Evolutionary conservation across 169 alveolate genomes (phyloP), one percentile per base, ranked within the genome.

Genomic region (Babesia caballi): DNA sequence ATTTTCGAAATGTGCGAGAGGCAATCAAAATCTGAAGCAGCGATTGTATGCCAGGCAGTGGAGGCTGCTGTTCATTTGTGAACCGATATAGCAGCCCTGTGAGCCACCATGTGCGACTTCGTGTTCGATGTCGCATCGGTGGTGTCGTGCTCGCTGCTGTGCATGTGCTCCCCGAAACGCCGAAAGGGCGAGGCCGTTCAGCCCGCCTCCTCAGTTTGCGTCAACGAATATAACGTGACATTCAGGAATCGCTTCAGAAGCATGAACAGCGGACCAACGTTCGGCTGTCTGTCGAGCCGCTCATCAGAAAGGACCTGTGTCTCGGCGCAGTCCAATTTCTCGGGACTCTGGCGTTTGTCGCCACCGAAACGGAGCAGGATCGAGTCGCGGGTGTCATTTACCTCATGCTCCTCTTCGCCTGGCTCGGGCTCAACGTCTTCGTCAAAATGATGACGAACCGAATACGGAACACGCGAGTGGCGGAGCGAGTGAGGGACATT

Each of bases 351-450:
- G 21, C 60, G 30, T 21, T 63, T 25, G n/a, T 35, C 49, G 53
- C 41, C 8, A 14, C 57, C 49, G 11, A 30, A n/a, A 25, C n/a
- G 36, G 14, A 30, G n/a, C 2, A 7, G 1, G 36, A 17, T 30
- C 19, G 73, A 47, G 23, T 30, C 52, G 30, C 73, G 19, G 9
- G 60, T 15, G 21, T 63, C 73, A 30, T 63, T 63, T 30, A 77
- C 54, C 41, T 67, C 57, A 27, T 67, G 50, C 33, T 77, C 42
- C 57, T 77, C 47, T 7, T 53, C 35, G 58, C 38, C 4, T 77
- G 85, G 85, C 50, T 77, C 44, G 41, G 42, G 32, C 67, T 66
- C 54, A 77, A 77, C 56, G 71, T 61, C 46, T 67, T 60, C 49
- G 72, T 77, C 28, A 77, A 77, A 30, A 21, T 77, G 23, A 41